These are phyloP conservation scores for Camellia japonica DNA, from an alignment of 148 eudicot species.

Conservation along the genomic window DNA sequence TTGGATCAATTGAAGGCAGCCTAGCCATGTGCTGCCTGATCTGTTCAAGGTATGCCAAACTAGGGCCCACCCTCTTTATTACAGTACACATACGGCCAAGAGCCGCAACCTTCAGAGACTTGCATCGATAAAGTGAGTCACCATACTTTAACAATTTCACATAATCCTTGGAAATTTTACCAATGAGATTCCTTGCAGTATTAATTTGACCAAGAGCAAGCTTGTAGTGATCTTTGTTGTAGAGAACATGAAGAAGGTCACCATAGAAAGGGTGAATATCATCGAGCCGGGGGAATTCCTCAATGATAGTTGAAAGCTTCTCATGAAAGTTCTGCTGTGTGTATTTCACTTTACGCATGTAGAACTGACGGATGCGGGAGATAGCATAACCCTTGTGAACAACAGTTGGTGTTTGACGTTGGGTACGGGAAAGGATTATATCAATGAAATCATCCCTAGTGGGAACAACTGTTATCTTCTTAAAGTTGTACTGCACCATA, in stretches of 20 bases:
- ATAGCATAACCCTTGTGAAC: constrained; percentile 97
- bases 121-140: constrained; percentile 88
- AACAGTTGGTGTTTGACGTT: constrained; percentile 83
- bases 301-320: constrained; percentile 90
- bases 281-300: constrained; percentile 86
- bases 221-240: constrained; percentile 96
- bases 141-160: constrained; percentile 85
- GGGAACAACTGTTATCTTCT: constrained; percentile 89
- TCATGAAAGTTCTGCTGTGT: constrained; percentile 80
- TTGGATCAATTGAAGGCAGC: constrained; percentile 92
- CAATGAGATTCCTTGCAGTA: constrained; percentile 80
- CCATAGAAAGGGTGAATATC: constrained; percentile 95
- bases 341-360: constrained; percentile 92
- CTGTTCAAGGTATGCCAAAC: constrained; percentile 93
- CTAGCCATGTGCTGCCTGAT: constrained; percentile 97
- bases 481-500: constrained; percentile 90
- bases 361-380: constrained; percentile 74
- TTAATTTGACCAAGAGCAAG: constrained; percentile 95
- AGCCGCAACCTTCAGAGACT: constrained; percentile 90
- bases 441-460: constrained; percentile 80
- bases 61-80: constrained; percentile 72
- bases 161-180: constrained; percentile 78
- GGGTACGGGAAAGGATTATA: constrained; percentile 85
- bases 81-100: constrained; percentile 98
- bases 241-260: constrained; percentile 85